Base-by-base conservation (phyloP, 2,329 filamentous ascomycete species). In the Ophiostoma angusticollis region DNA sequence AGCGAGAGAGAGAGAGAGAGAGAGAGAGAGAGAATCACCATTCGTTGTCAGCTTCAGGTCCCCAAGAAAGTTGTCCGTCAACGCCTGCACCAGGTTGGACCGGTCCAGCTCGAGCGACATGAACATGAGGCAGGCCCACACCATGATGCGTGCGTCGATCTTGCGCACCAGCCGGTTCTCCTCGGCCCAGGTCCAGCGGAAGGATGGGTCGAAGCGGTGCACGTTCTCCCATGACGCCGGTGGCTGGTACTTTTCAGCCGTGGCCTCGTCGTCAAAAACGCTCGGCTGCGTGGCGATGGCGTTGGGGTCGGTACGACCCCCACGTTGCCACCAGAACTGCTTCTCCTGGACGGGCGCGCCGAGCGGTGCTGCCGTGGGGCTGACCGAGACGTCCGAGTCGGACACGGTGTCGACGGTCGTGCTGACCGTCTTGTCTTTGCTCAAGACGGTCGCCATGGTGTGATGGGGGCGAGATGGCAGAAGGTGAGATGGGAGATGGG, bases 61-160 rank as follows among this genome's bases (percentile, higher is more conserved):
- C 0, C 41, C 42, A 0, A 70, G 49, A 23, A 70, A 64, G 37
- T 67, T 63, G 45, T 70, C 65, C 0, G 65, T 62, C 16, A 68
- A 40, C 1, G 66, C 67, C 44, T 70, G 64, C 2, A 48, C 35
- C 13, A 70, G 51, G 45, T 70, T 70, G 5, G 62, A 60, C 0
- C 65, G 55, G 37, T 69, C 67, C 1, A 71, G 54, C 43, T 73
- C 67, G 21, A 73, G 58, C 0, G 63, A 58, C 49, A 67, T 64
- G 46, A 68, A 68, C 61, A 65, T 66, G 42, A 68, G 48, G 25
- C 66, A 67, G 1, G 59, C 53, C 56, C 61, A 70, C 3, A 63
- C 40, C 62, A 67, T 65, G 37, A 61, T 58, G 16, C 52, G 46
- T 1, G 56, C 52, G 48, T 56, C 53, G 28, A 71, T 63, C 58